These are phyloP conservation scores for Verticillium nonalfalfae DNA, from an alignment of 2,329 filamentous ascomycete species.

Conservation along the genomic window DNA sequence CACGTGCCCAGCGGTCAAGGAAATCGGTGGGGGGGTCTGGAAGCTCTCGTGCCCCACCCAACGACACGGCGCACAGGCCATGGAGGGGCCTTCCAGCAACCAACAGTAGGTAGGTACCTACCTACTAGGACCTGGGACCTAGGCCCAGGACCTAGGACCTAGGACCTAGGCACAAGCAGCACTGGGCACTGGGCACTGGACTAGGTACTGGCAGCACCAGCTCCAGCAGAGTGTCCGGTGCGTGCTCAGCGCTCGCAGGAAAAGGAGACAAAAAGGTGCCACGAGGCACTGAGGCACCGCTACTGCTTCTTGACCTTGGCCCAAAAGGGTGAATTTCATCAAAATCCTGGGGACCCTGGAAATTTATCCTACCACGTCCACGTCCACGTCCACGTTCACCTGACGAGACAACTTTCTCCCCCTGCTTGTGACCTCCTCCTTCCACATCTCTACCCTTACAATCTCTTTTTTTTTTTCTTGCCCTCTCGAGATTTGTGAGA, in stretches of 20 bases:
- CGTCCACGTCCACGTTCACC: neutral
- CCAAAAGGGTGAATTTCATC: conserved; percentile 13
- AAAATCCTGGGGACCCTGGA: conserved; percentile 8
- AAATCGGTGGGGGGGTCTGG: neutral
- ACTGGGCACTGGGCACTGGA: too few species aligned
- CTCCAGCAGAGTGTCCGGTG: neutral
- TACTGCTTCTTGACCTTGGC: conserved; percentile 8
- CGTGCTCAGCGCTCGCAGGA: neutral
- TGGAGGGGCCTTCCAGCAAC: neutral
- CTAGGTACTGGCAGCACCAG: too few species aligned
- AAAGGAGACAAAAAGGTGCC: neutral
- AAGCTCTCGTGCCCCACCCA: neutral
- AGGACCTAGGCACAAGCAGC: too few species aligned
- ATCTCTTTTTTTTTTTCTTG: neutral
- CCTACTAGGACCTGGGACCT: too few species aligned
- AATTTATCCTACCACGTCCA: neutral
- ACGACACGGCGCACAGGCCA: neutral
- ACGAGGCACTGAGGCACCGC: neutral
- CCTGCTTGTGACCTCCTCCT: neutral
- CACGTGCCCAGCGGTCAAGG: neutral
- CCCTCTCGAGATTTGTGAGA: neutral
- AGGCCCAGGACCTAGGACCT: too few species aligned
- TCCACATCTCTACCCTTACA: neutral
- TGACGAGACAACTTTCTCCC: neutral
- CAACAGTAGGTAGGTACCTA: neutral